Evolutionary conservation across 148 eudicot genomes (phyloP).

Genomic region (Limonium bicolor): DNA sequence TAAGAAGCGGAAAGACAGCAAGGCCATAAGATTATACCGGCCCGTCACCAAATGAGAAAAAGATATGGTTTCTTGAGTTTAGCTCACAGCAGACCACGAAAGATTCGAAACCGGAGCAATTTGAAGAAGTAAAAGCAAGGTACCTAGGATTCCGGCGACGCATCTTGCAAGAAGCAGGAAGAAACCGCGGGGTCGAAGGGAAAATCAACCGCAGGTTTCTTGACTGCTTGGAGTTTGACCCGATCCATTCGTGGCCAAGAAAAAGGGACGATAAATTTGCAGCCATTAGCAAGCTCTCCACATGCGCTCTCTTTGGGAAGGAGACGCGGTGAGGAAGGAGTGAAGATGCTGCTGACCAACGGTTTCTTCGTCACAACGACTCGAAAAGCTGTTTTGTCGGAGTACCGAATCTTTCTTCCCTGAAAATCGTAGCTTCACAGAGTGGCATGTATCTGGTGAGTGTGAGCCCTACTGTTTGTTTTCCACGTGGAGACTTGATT

Average conservation of each 20-base stretch:
- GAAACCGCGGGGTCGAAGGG: conserved; percentile 20
- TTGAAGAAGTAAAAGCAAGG: neutral
- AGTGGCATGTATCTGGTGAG: too few species aligned
- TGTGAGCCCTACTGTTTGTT: too few species aligned
- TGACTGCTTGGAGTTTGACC: conserved; percentile 9
- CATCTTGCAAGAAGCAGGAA: conserved; percentile 29
- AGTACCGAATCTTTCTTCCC: too few species aligned
- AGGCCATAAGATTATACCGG: too few species aligned
- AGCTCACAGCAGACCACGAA: neutral
- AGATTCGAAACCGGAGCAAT: neutral
- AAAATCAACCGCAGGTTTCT: conserved; percentile 10
- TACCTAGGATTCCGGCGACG: conserved; percentile 47
- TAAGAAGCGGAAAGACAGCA: too few species aligned
- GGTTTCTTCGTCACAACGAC: neutral
- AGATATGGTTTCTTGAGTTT: neutral
- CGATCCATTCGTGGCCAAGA: conserved; percentile 19
- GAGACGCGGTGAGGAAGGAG: neutral
- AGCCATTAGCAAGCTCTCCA: conserved; percentile 24
- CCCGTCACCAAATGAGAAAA: neutral
- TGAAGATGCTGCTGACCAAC: neutral
- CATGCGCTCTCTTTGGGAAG: neutral
- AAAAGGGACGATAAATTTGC: conserved; percentile 21
- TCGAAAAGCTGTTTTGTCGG: too few species aligned
- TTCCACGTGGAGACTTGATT: too few species aligned
- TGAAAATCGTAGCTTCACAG: too few species aligned